Evolutionary conservation across 2,329 filamentous ascomycete species (phyloP).

Genomic region (Colletotrichum coccodes): DNA sequence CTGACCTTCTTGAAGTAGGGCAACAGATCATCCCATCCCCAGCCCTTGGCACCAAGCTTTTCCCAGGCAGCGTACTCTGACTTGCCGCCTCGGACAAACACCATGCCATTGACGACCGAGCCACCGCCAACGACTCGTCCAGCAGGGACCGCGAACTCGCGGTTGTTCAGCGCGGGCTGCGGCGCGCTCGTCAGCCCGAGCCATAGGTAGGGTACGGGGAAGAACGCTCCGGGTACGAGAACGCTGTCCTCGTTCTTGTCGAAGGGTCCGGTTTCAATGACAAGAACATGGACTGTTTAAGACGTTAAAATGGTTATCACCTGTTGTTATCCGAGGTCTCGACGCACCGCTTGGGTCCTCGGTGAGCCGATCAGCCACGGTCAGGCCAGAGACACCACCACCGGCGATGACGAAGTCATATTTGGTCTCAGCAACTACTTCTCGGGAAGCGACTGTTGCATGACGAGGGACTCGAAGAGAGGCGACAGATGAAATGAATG

Average conservation of each 20-base stretch:
- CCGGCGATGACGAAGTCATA: constrained; percentile 26
- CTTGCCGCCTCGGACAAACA: constrained; percentile 45
- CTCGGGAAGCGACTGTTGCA: background rate
- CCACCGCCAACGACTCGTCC: constrained; percentile 50
- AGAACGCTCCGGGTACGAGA: constrained; percentile 41
- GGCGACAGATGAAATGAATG: background rate
- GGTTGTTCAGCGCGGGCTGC: constrained; percentile 40
- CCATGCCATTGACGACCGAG: constrained; percentile 50
- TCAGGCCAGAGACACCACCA: constrained; percentile 19
- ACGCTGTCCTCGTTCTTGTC: constrained; percentile 40
- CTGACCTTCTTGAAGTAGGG: constrained; percentile 55
- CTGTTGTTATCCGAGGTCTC: too few species aligned
- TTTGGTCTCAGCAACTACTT: background rate
- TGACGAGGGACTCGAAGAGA: background rate
- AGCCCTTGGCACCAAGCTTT: constrained; percentile 54
- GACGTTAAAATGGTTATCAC: background rate
- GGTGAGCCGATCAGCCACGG: constrained; percentile 18
- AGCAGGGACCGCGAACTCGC: constrained; percentile 38
- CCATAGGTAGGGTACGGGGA: constrained; percentile 43
- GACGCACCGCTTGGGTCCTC: constrained; percentile 10
- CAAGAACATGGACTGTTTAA: constrained; percentile 38
- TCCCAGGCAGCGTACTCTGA: constrained; percentile 56
- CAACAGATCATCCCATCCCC: constrained; percentile 47
- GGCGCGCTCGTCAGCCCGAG: constrained; percentile 37
- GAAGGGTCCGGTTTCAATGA: constrained; percentile 41